These are phyloP conservation scores for Zygoascus biomembranicola DNA, from an alignment of 805 yeast species.

Conservation along the genomic window DNA sequence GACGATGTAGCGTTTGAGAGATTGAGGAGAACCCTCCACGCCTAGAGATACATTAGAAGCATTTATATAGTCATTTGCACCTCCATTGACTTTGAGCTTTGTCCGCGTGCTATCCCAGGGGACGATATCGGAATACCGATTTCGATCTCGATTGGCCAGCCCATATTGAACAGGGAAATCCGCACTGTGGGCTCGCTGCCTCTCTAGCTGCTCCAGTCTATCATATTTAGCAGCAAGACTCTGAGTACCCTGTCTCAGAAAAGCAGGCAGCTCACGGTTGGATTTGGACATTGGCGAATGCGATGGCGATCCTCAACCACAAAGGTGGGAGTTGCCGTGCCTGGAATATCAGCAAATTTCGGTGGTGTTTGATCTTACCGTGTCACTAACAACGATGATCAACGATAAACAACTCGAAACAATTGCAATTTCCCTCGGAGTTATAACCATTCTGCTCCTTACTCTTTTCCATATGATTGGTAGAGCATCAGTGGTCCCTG, in stretches of 20 bases:
- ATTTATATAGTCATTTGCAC: slow-evolving; percentile 60
- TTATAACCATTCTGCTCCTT: slow-evolving; percentile 62
- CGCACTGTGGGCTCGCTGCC: slow-evolving; percentile 11
- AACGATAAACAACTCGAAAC: slow-evolving; percentile 71
- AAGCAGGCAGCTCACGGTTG: slow-evolving; percentile 5
- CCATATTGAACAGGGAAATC: slow-evolving; percentile 14
- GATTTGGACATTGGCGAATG: not conserved
- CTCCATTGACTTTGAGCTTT: slow-evolving; percentile 27
- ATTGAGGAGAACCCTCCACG: slow-evolving; percentile 19
- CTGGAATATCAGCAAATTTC: not conserved
- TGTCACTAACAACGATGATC: slow-evolving; percentile 45
- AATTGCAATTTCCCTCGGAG: slow-evolving; percentile 65
- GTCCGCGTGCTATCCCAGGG: slow-evolving; percentile 62
- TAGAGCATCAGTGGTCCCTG: slow-evolving; percentile 24
- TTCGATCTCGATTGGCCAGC: slow-evolving; percentile 29
- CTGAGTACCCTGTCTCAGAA: slow-evolving; percentile 2
- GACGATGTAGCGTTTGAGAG: slow-evolving; percentile 44
- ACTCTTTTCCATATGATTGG: slow-evolving; percentile 61
- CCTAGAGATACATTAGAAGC: slow-evolving; percentile 48
- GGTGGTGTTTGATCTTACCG: not conserved
- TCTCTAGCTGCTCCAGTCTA: slow-evolving; percentile 24
- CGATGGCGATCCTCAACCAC: not conserved
- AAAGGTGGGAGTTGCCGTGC: not conserved
- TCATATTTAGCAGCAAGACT: slow-evolving; percentile 5
- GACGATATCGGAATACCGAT: slow-evolving; percentile 53